Base-by-base conservation (phyloP, 331 rosid species). In the Spiraea crenata region DNA sequence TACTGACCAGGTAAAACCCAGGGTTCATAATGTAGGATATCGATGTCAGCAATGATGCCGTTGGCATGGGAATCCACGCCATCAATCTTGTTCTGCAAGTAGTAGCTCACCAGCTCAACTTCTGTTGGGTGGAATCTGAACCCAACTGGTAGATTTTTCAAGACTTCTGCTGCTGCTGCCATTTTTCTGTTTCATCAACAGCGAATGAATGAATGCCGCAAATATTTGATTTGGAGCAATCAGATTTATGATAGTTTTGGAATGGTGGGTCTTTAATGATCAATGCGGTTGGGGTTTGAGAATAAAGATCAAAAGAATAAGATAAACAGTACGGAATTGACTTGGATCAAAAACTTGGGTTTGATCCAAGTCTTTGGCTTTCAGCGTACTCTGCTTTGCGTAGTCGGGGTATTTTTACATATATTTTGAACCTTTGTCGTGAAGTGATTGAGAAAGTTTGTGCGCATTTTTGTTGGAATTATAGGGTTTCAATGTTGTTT, bases 71-170 rank as follows among this genome's bases (percentile, higher is more conserved):
- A 66, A 9, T 81, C 71, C 6, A 3, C 6, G 9, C 81, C 88
- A 0, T 4, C 61, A 17, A 81, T 11, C 81, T 86, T 90, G 35
- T 57, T 52, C 70, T 56, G 76, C 37, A 89, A 73, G 71, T 73
- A 89, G 63, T 85, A 60, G 7, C 9, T 4, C 1, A 89, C 52
- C 38, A 92, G 86, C 72, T 89, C 98, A 55, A 74, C 85, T 34
- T 92, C 98, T 0, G 89, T 89, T 9, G 96, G 98, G 5, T 51
- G 76, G 72, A 92, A 92, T 39, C 96, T 74, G 82, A 34, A 86
- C 54, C 97, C 97, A 0, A 85, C 83, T 7, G 92, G 87, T 41
- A 49, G 4, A 16, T 68, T 3, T 49, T 1, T 11, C 55, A 3
- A n/a, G 63, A 13, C 54, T 0, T 4, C 54, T 49, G 14, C 54